phyloP scores from a whole-genome alignment of 331 rosid species.

The Acacia concinna region DNA sequence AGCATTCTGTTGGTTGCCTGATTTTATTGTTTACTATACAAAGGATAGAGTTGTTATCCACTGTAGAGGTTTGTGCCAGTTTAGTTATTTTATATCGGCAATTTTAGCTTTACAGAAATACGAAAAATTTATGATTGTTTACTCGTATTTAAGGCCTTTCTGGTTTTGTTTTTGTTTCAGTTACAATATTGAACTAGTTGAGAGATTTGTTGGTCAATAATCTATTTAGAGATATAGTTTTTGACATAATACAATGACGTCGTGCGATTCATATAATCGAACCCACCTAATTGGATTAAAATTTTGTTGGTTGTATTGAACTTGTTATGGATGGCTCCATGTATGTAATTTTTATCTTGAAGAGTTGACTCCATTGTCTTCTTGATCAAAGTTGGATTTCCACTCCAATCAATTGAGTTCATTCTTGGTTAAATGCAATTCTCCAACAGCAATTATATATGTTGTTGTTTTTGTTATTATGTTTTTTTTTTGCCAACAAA shows the following conservation, averaged over 20 bases:
- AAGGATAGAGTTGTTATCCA: slow-evolving; percentile 57
- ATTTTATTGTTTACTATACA: slow-evolving; percentile 53
- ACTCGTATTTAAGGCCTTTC: background rate
- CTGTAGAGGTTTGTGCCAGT: slow-evolving; percentile 28
- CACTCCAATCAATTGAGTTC: background rate
- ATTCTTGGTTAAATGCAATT: background rate
- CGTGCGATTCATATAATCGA: no score
- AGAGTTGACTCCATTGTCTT: background rate
- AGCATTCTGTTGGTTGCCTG: slow-evolving; percentile 53
- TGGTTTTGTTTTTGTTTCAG: no score
- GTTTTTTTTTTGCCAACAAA: no score
- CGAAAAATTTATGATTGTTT: slow-evolving; percentile 1
- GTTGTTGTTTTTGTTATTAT: background rate
- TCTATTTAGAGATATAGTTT: no score
- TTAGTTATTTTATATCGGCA: slow-evolving; percentile 36
- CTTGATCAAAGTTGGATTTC: background rate
- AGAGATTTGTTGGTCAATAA: no score
- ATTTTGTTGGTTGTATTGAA: no score
- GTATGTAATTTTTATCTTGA: background rate
- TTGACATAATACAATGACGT: no score
- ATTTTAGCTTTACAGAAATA: slow-evolving; percentile 8
- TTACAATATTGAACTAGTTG: no score
- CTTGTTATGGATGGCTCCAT: background rate
- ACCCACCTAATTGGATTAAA: no score
- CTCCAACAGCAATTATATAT: background rate